Evolutionary conservation across 257 asterid species (phyloP).

Genomic region (Knoxia roxburghii): DNA sequence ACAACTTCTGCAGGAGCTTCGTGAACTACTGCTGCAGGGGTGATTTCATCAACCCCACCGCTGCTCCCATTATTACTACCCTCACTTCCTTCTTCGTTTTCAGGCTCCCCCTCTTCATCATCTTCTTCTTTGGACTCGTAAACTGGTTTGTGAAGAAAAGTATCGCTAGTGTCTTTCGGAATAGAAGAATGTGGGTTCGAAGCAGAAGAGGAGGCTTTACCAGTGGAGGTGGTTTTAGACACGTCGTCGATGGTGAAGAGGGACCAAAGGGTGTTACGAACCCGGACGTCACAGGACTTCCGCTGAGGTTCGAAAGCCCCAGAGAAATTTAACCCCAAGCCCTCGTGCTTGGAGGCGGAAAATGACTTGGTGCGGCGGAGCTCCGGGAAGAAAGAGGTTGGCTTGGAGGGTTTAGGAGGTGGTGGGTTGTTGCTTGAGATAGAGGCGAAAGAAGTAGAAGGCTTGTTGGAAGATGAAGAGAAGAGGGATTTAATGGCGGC

Average conservation of each 20-base stretch:
- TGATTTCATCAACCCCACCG: constrained; percentile 51
- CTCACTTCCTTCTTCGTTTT: constrained; percentile 28
- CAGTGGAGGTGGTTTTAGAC: constrained; percentile 15
- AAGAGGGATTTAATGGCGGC: constrained; percentile 67
- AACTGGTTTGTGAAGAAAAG: constrained; percentile 33
- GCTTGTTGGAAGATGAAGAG: constrained; percentile 23
- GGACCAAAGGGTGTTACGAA: constrained; percentile 51
- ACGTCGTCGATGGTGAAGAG: constrained; percentile 54
- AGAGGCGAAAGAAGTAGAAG: constrained; percentile 18
- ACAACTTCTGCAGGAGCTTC: constrained; percentile 30
- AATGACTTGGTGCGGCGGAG: constrained; percentile 81
- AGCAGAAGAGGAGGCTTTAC: constrained; percentile 18
- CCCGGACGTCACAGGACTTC: constrained; percentile 88
- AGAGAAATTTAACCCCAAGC: constrained; percentile 35
- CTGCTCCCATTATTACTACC: constrained; percentile 21
- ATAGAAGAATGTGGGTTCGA: constrained; percentile 17
- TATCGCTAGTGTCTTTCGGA: constrained; percentile 11
- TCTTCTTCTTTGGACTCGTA: constrained; percentile 42
- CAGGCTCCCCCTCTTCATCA: constrained; percentile 25
- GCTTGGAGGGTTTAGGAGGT: constrained; percentile 41
- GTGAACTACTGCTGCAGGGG: constrained; percentile 27
- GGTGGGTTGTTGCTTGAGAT: constrained; percentile 36
- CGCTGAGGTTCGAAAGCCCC: constrained; percentile 67
- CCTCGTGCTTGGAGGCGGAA: constrained; percentile 82
- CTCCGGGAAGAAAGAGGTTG: constrained; percentile 53